Evolutionary conservation across 225 moss, liverwort and hornwort genomes (phyloP).

Genomic region (Climacium dendroides): DNA sequence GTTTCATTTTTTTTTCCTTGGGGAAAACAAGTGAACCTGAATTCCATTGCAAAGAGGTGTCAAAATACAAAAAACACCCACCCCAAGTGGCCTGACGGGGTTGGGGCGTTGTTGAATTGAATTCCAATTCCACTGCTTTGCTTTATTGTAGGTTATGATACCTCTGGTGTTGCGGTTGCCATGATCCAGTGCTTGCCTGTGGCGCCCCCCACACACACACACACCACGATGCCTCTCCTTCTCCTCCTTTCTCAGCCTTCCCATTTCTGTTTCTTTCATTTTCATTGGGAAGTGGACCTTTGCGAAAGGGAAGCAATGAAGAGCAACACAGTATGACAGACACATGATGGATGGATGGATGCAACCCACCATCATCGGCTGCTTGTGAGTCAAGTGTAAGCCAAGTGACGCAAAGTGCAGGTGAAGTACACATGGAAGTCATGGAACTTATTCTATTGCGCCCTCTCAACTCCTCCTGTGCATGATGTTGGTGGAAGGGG

Average conservation of each 20-base stretch:
- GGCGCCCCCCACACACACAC: no score
- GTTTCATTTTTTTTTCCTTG: no score
- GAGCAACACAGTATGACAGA: not conserved
- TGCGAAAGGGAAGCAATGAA: not conserved
- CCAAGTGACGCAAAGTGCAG: no score
- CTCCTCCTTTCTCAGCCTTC: not conserved
- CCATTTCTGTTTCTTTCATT: not conserved
- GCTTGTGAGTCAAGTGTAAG: not conserved
- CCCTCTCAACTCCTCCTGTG: not conserved
- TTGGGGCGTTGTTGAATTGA: no score
- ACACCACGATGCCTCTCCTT: no score
- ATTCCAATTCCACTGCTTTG: no score
- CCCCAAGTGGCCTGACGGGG: no score
- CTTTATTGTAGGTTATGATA: not conserved
- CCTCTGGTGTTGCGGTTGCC: not conserved
- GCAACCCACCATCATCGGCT: not conserved
- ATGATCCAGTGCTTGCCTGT: not conserved
- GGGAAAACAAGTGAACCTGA: no score
- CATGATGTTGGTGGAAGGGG: not conserved
- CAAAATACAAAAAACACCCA: no score
- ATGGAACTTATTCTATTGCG: not conserved
- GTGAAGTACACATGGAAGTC: not conserved
- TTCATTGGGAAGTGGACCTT: not conserved
- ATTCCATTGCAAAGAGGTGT: no score
- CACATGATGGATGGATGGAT: not conserved